Evolutionary conservation across 805 yeast species (phyloP), one percentile per base, ranked within the genome.

Genomic region (Wickerhamomyces pijperi): DNA sequence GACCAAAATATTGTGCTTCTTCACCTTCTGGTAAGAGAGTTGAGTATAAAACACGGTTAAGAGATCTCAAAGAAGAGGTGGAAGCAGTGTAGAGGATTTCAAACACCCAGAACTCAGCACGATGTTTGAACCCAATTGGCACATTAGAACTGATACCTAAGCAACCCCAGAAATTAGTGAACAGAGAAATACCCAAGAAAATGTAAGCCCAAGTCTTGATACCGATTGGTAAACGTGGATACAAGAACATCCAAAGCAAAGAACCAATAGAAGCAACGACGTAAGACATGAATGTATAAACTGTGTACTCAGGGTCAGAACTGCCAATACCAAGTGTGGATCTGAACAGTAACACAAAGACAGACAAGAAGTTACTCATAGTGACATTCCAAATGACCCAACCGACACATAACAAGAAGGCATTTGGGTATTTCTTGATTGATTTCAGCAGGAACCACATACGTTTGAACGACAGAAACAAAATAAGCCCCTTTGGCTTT

Each of bases 331-430:
- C 69, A 38, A 65, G 42, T 2, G 67, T 63, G 4, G 67, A 52
- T 42, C 70, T 52, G 45, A 64, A 65, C 16, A 65, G 40, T 7
- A 64, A 48, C 1, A 58, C 56, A 39, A 59, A 63, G 2, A 65
- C 59, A 36, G 57, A 50, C 44, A 63, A 38, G 42, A 61, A 65
- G 36, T 63, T 63, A 11, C 58, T 43, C 36, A 51, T 62, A 5
- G 54, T 52, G 14, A 63, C 57, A 38, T 65, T 63, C 69, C 70
- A 64, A 19, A 64, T 50, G 2, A 64, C 67, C 69, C 69, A 64
- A 1, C 62, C 54, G n/a, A 62, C 32, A 48, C 65, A 60, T 20
- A 58, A 50, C 11, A 56, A 23, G 38, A 61, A 60, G 0, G 67
- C 69, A 37, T 63, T 39, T 4, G 60, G 61, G 41, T 61, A 57